Evolutionary conservation across 2,329 filamentous ascomycete species (phyloP).

Genomic region (Talaromyces sp.): DNA sequence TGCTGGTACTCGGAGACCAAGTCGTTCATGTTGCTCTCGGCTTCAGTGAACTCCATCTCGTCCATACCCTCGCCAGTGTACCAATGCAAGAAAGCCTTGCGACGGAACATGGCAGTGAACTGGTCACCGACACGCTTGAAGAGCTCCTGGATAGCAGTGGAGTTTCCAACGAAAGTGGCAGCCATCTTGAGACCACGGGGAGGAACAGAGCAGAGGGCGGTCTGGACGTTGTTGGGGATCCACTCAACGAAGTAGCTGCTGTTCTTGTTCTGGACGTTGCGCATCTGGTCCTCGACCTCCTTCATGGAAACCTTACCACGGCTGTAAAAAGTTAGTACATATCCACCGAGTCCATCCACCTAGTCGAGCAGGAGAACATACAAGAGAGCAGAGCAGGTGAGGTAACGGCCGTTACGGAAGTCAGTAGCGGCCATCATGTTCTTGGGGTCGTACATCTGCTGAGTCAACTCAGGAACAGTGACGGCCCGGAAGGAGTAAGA

Average conservation of each 20-base stretch:
- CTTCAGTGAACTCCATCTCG: slow-evolving; percentile 99
- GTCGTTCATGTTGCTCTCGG: slow-evolving; percentile 99
- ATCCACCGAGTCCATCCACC: slow-evolving; percentile 10
- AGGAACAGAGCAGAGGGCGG: slow-evolving; percentile 96
- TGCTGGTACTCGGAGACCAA: slow-evolving; percentile 99
- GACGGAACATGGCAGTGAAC: slow-evolving; percentile 99
- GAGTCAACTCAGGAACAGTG: slow-evolving; percentile 95
- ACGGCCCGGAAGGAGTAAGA: slow-evolving; percentile 96
- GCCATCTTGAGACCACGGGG: slow-evolving; percentile 99
- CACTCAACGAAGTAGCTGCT: slow-evolving; percentile 99
- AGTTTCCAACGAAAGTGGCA: slow-evolving; percentile 98
- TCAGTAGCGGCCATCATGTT: slow-evolving; percentile 99
- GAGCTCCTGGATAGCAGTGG: slow-evolving; percentile 98
- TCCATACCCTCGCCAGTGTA: slow-evolving; percentile 99
- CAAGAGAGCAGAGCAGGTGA: slow-evolving; percentile 99
- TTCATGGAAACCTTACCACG: slow-evolving; percentile 99
- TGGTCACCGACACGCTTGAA: slow-evolving; percentile 99
- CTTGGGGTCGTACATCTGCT: slow-evolving; percentile 99
- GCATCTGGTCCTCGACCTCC: slow-evolving; percentile 99
- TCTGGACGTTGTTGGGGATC: slow-evolving; percentile 99
- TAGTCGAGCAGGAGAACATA: slow-evolving; percentile 41
- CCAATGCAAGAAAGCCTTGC: slow-evolving; percentile 99
- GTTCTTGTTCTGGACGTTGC: slow-evolving; percentile 99
- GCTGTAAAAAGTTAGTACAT: slow-evolving; percentile 49
- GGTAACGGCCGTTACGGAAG: slow-evolving; percentile 99